Conservation (phyloP, 2,329 filamentous ascomycete species). For the Exophiala bonariae region DNA sequence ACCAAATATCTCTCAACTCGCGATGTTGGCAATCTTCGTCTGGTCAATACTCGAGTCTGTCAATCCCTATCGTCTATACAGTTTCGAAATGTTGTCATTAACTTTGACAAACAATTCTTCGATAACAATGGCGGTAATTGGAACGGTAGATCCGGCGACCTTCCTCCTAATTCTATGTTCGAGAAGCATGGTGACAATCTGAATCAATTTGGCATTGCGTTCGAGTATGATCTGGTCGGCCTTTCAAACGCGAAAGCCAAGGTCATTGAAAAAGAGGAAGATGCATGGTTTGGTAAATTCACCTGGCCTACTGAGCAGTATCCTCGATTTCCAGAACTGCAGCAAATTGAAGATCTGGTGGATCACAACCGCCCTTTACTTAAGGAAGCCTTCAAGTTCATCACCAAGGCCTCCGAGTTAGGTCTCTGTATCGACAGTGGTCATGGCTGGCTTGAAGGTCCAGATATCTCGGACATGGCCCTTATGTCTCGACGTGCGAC, state of each 20-base stretch:
- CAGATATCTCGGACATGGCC: conserved; percentile 55
- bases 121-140: conserved; percentile 26
- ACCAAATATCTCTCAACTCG: conserved; percentile 55
- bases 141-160: conserved; percentile 33
- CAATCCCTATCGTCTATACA: conserved; percentile 57
- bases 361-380: conserved; percentile 41
- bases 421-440: conserved; percentile 68
- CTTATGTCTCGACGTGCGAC: conserved; percentile 45
- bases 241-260: conserved; percentile 57
- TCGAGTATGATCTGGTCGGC: conserved; percentile 58
- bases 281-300: conserved; percentile 65
- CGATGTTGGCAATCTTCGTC: conserved; percentile 61
- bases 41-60: conserved; percentile 63
- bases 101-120: conserved; percentile 64
- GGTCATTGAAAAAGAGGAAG: conserved; percentile 53
- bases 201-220: conserved; percentile 64
- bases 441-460: conserved; percentile 65
- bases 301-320: conserved; percentile 64
- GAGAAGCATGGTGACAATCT: conserved; percentile 64
- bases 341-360: conserved; percentile 61
- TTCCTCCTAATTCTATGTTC: conserved; percentile 56
- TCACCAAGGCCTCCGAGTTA: conserved; percentile 60
- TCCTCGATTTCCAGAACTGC: conserved; percentile 59
- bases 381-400: conserved; percentile 55
- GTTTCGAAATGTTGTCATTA: conserved; percentile 64